Evolutionary conservation across 192 early-diverging fungal species (phyloP).

Genomic region (Entomortierella lignicola): DNA sequence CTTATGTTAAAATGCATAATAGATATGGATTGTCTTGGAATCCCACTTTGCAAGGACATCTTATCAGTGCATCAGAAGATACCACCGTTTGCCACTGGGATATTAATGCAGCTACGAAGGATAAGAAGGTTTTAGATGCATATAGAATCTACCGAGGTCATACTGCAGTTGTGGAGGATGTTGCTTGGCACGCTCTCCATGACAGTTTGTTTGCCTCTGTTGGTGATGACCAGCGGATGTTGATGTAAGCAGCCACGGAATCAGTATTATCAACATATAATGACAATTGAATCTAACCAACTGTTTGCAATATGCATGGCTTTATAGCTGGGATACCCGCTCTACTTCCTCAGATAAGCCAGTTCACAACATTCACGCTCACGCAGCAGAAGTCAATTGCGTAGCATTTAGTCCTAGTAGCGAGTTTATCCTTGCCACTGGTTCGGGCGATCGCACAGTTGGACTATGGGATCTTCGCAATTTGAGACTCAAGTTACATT

Average conservation of each 20-base stretch:
- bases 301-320: neutral
- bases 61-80: constrained; percentile 94
- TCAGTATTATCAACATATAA: neutral
- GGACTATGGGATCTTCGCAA: constrained; percentile 98
- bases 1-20: no score
- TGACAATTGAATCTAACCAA: neutral
- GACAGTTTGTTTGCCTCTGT: constrained; percentile 95
- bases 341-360: constrained; percentile 70
- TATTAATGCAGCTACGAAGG: constrained; percentile 81
- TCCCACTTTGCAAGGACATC: constrained; percentile 76
- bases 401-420: constrained; percentile 93
- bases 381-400: constrained; percentile 93
- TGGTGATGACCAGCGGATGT: constrained; percentile 92
- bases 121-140: constrained; percentile 81
- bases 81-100: constrained; percentile 94
- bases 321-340: constrained; percentile 92
- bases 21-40: constrained; percentile 97
- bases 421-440: constrained; percentile 92
- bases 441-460: constrained; percentile 94
- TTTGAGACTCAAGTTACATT: constrained; percentile 84
- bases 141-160: constrained; percentile 85
- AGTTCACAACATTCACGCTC: constrained; percentile 80
- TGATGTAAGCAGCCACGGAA: constrained; percentile 70
- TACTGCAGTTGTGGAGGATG: constrained; percentile 95
- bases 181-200: constrained; percentile 90